Conservation (phyloP, 768 basidiomycete species). For the Russula vinacea region DNA sequence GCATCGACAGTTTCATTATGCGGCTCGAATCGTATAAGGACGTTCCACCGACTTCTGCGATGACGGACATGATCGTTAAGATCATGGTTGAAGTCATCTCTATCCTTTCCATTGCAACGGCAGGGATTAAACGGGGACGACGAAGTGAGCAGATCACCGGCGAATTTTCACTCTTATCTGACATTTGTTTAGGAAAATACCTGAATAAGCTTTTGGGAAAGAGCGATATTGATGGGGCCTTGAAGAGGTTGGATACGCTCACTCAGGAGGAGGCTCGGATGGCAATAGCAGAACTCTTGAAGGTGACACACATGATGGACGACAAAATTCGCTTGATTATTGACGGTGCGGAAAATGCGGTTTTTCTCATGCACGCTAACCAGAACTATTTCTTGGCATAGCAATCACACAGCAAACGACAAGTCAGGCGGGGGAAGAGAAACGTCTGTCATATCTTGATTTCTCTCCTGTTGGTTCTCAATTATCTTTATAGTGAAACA, state of each 20-base stretch:
- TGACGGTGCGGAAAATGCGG: background rate
- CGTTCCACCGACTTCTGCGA: background rate
- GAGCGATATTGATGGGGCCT: background rate
- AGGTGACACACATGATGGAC: background rate
- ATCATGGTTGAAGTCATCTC: conserved; percentile 7
- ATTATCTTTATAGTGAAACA: background rate
- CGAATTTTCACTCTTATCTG: background rate
- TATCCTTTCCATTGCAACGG: conserved; percentile 4
- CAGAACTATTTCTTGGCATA: background rate
- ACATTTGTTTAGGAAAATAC: background rate
- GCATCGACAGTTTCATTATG: background rate
- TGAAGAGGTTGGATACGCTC: background rate
- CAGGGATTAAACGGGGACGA: background rate
- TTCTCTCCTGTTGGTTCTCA: background rate
- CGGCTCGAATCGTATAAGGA: conserved; percentile 7
- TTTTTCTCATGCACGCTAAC: background rate
- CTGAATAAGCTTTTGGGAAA: background rate
- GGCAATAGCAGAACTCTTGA: background rate
- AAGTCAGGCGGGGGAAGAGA: background rate
- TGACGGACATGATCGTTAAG: background rate
- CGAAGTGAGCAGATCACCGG: background rate
- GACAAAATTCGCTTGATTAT: background rate
- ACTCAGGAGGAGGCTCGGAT: conserved; percentile 11
- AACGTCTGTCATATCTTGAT: background rate
- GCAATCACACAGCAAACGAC: background rate